Percentiles rank a stretch among this genome's conserved stretches.
These are phyloP conservation scores for Scheffersomyces amazonensis DNA, from an alignment of 805 yeast species.

Conservation along the genomic window DNA sequence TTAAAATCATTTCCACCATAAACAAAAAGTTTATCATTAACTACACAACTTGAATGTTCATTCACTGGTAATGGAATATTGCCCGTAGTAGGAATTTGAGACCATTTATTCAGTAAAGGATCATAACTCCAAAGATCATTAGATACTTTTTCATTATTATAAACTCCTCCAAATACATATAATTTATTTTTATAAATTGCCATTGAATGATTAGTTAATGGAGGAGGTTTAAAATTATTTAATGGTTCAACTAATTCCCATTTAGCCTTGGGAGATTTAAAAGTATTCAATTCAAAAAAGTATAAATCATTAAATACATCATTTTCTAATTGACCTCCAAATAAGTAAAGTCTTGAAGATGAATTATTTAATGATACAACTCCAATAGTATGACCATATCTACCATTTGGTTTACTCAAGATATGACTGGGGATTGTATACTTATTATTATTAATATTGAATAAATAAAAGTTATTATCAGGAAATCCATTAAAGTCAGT, in stretches of 20 bases:
- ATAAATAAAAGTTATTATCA: conserved; percentile 86
- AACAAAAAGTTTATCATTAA: conserved; percentile 74
- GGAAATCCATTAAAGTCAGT: conserved; percentile 72
- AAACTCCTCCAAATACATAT: conserved; percentile 87
- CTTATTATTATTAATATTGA: conserved; percentile 53
- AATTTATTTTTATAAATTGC: conserved; percentile 72
- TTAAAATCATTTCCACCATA: conserved; percentile 84
- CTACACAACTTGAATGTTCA: conserved; percentile 84
- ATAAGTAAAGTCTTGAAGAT: conserved; percentile 64
- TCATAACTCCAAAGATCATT: conserved; percentile 82
- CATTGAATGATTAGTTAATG: conserved; percentile 90
- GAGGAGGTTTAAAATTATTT: conserved; percentile 59
- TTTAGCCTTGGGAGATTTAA: conserved; percentile 75
- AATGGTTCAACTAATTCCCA: conserved; percentile 74
- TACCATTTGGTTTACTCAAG: conserved; percentile 71
- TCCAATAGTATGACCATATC: conserved; percentile 91
- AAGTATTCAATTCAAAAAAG: conserved; percentile 81
- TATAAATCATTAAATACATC: conserved; percentile 81
- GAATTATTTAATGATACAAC: conserved; percentile 55
- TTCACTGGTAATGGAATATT: conserved; percentile 80
- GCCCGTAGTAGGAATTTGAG: conserved; percentile 66
- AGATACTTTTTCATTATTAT: conserved; percentile 62
- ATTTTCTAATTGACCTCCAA: conserved; percentile 92
- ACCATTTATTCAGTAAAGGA: conserved; percentile 67
- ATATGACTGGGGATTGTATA: conserved; percentile 45